Evolutionary conservation across 441 rosid genomes (phyloP).

Genomic region (Pelargonium myrrhifolium): DNA sequence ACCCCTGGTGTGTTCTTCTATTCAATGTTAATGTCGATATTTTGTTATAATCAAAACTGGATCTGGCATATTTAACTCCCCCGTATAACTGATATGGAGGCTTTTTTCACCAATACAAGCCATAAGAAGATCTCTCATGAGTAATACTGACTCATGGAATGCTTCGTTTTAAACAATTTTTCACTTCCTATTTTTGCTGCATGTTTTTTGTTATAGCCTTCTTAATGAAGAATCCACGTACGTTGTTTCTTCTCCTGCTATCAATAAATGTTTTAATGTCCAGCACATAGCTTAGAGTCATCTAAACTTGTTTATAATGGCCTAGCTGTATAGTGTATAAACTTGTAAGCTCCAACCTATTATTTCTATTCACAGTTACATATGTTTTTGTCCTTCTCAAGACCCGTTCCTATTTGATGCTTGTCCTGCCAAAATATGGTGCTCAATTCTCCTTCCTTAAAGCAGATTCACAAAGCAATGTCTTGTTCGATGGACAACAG

Average conservation of each 20-base stretch:
- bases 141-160: neutral
- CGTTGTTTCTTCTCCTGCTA: neutral
- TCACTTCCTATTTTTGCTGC: neutral
- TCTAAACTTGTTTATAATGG: neutral
- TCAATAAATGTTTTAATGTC: neutral
- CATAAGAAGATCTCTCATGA: neutral
- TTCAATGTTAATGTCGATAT: constrained; percentile 8
- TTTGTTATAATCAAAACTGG: constrained; percentile 10
- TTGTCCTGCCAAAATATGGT: neutral
- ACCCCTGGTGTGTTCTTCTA: constrained; percentile 57
- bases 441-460: neutral
- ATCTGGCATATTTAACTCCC: neutral
- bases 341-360: neutral
- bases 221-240: neutral
- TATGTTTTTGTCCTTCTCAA: neutral
- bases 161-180: neutral
- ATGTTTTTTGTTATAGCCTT: constrained; percentile 1
- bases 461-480: neutral
- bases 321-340: too few relatives aligned
- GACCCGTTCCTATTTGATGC: too few relatives aligned
- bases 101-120: neutral
- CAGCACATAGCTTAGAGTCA: constrained; percentile 1
- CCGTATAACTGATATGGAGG: neutral
- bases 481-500: neutral
- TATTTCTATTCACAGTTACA: neutral